Conservation (phyloP, 2,329 filamentous ascomycete species). For the Curvularia spicifera region DNA sequence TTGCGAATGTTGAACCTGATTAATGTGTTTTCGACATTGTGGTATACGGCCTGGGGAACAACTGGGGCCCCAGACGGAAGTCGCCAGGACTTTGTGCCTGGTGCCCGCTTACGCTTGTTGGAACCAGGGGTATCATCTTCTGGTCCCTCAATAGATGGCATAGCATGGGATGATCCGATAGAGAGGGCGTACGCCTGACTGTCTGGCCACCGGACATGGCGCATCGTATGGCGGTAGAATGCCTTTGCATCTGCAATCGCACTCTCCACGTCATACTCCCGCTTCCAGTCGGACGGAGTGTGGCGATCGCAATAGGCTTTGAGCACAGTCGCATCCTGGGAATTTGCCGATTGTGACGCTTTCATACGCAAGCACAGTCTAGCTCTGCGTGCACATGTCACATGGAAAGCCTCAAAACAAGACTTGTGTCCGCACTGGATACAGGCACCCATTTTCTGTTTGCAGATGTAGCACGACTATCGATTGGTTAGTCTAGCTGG, state of each 20-base stretch:
- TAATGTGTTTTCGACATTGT: constrained; percentile 82
- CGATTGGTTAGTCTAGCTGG: constrained; percentile 20
- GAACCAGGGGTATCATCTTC: constrained; percentile 58
- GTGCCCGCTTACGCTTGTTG: constrained; percentile 65
- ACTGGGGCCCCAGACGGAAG: constrained; percentile 93
- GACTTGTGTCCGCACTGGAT: constrained; percentile 98
- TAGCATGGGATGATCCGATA: constrained; percentile 71
- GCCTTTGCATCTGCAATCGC: constrained; percentile 84
- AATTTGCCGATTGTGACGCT: constrained; percentile 77
- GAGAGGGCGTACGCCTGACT: constrained; percentile 83
- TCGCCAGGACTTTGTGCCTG: constrained; percentile 78
- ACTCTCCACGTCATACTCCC: constrained; percentile 81
- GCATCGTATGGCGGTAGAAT: constrained; percentile 90
- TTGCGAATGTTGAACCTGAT: constrained; percentile 83
- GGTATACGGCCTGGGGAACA: constrained; percentile 86
- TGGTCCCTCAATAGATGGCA: constrained; percentile 58
- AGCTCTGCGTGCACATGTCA: constrained; percentile 89
- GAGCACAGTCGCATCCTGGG: constrained; percentile 80
- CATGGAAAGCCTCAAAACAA: constrained; percentile 96
- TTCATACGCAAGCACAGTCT: constrained; percentile 96
- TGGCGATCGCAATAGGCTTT: constrained; percentile 98
- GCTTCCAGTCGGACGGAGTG: constrained; percentile 84
- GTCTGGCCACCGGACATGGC: constrained; percentile 88
- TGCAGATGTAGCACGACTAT: constrained; percentile 88
- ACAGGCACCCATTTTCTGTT: constrained; percentile 96